A percentile compares a stretch with the other conserved stretches of the same genome.
Conservation (phyloP, 1,139 yeast species). For the Hansenula sp. region DNA sequence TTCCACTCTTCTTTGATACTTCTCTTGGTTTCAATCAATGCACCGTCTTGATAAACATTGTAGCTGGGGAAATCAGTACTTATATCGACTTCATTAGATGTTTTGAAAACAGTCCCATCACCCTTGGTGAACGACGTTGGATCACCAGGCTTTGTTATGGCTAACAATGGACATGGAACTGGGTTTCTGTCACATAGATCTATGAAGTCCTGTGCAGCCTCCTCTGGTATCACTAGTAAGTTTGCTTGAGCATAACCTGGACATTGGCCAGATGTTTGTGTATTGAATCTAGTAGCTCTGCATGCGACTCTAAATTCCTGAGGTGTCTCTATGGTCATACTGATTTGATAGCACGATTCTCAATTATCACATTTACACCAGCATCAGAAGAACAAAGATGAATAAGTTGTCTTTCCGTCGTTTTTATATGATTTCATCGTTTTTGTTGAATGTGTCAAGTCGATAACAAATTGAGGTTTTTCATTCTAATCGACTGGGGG, state of each 20-base stretch:
- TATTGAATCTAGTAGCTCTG: conserved; percentile 12
- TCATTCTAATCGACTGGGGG: too few species aligned
- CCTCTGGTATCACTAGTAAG: conserved; percentile 26
- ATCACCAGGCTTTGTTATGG: conserved; percentile 22
- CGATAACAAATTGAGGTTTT: too few species aligned
- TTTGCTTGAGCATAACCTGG: conserved; percentile 33
- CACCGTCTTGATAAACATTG: conserved; percentile 27
- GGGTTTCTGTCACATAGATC: conserved; percentile 31
- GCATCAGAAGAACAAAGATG: not conserved
- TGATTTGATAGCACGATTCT: too few species aligned
- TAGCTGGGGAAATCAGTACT: conserved; percentile 30
- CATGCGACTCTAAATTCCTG: conserved; percentile 17
- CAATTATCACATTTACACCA: too few species aligned
- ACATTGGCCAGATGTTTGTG: conserved; percentile 28
- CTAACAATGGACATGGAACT: conserved; percentile 32
- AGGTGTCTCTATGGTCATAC: conserved; percentile 3
- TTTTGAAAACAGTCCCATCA: conserved; percentile 10
- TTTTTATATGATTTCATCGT: too few species aligned
- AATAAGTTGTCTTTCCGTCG: not conserved
- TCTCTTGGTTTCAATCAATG: conserved; percentile 18
- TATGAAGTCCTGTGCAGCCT: conserved; percentile 29
- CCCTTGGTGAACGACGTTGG: conserved; percentile 16
- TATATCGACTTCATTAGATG: conserved; percentile 21
- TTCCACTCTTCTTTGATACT: conserved; percentile 29
- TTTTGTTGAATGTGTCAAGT: too few species aligned